Evolutionary conservation across 305 asterid genomes (phyloP).

Genomic region (Fraxinus baroniana): DNA sequence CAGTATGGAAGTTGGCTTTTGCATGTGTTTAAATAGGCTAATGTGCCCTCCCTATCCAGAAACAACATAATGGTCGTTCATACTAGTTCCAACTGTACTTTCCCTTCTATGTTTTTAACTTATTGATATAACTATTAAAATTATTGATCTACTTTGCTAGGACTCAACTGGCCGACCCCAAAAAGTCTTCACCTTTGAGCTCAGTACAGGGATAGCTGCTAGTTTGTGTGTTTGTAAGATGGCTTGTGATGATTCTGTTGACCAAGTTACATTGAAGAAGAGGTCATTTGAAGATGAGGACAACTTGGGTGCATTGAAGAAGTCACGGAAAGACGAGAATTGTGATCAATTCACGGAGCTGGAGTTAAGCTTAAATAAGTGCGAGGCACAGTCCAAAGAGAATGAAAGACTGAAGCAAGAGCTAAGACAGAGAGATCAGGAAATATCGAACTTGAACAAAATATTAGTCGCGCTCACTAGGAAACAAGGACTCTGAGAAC

Average conservation of each 20-base stretch:
- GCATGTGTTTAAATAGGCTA: neutral
- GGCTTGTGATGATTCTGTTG: slow-evolving; percentile 24
- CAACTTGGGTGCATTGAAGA: slow-evolving; percentile 38
- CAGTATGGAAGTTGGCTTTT: neutral
- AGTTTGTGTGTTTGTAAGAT: slow-evolving; percentile 54
- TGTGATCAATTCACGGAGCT: slow-evolving; percentile 26
- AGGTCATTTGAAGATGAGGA: slow-evolving; percentile 50
- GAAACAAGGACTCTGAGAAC: slow-evolving; percentile 72
- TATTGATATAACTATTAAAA: neutral
- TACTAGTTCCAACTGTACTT: neutral
- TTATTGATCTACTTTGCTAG: slow-evolving; percentile 36
- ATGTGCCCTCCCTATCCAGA: neutral
- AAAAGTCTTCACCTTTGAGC: slow-evolving; percentile 52
- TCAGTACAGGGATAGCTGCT: slow-evolving; percentile 50
- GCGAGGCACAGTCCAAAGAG: slow-evolving; percentile 49
- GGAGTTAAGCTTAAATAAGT: slow-evolving; percentile 10
- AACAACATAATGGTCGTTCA: neutral
- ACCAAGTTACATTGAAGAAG: slow-evolving; percentile 38
- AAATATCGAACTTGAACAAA: slow-evolving; percentile 59
- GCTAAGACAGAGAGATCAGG: slow-evolving; percentile 55
- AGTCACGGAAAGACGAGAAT: slow-evolving; percentile 40
- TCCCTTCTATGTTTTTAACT: neutral
- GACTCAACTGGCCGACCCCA: slow-evolving; percentile 69
- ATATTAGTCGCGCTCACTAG: slow-evolving; percentile 68
- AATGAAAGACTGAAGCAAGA: slow-evolving; percentile 60